Percentiles rank a stretch among this genome's conserved stretches.
Evolutionary conservation across 345 rosid species (phyloP).

Genomic region (Eucalyptus regnans): DNA sequence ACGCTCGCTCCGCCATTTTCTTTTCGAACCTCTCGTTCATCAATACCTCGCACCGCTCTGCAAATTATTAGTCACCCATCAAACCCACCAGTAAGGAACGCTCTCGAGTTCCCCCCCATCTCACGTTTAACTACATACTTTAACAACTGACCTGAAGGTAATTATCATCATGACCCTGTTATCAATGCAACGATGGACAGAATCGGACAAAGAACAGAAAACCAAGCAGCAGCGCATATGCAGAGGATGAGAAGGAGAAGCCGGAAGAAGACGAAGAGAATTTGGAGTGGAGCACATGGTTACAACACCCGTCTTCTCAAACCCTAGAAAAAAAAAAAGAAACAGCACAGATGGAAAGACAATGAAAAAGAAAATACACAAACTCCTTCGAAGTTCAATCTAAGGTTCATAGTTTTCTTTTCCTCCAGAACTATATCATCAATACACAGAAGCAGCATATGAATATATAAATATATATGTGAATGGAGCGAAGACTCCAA

Average conservation of each 20-base stretch:
- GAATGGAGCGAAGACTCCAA: not conserved
- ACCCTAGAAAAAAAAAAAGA: not conserved
- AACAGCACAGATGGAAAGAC: not conserved
- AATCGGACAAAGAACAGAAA: not conserved
- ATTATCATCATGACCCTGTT: not conserved
- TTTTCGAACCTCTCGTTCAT: not conserved
- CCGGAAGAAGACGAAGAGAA: not conserved
- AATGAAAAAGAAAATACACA: not conserved
- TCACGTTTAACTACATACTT: not conserved
- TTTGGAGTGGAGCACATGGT: not conserved
- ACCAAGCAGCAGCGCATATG: not conserved
- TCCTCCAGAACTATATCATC: not conserved
- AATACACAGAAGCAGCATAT: not conserved
- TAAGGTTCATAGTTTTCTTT: not conserved
- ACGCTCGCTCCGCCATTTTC: not conserved
- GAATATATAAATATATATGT: not conserved
- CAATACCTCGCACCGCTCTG: not conserved
- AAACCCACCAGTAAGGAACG: not conserved
- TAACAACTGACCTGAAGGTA: not conserved
- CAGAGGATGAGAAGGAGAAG: not conserved
- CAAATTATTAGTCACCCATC: not conserved
- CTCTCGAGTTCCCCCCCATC: not conserved
- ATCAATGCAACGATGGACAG: not conserved
- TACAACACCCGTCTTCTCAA: not conserved
- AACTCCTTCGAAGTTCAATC: not conserved